A percentile compares a stretch with the other conserved stretches of the same genome.
These are phyloP conservation scores for Mortierella claussenii DNA, from an alignment of 192 early-diverging fungal species.

Conservation along the genomic window DNA sequence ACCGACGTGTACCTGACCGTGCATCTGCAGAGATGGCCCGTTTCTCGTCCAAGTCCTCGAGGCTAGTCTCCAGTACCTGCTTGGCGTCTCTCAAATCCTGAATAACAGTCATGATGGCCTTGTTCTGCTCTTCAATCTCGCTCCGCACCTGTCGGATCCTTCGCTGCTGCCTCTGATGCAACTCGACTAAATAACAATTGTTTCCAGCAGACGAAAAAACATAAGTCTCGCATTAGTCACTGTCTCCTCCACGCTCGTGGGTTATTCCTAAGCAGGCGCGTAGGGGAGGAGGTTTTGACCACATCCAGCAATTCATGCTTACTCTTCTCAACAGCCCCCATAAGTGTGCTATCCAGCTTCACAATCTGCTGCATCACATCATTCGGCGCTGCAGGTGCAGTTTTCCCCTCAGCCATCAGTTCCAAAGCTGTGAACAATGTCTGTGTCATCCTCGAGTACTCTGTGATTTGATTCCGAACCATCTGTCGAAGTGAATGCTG, in stretches of 20 bases:
- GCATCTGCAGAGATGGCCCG: conserved; percentile 29
- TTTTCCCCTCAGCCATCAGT: conserved; percentile 25
- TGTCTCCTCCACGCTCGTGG: neutral
- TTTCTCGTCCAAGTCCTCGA: conserved; percentile 40
- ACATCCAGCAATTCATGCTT: no score
- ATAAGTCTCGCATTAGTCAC: no score
- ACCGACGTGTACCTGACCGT: conserved; percentile 16
- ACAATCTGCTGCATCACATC: conserved; percentile 54
- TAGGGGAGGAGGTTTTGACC: no score
- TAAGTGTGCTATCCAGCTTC: conserved; percentile 53
- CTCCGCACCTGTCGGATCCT: conserved; percentile 58
- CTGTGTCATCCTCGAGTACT: conserved; percentile 45
- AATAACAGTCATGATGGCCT: conserved; percentile 52
- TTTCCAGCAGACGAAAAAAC: no score
- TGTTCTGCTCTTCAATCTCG: conserved; percentile 59
- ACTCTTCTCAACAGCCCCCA: conserved; percentile 62
- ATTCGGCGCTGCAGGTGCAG: conserved; percentile 31
- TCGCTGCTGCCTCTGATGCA: conserved; percentile 59
- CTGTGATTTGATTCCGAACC: conserved; percentile 43
- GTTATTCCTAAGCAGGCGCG: no score
- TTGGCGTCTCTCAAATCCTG: conserved; percentile 43
- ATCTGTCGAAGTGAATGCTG: conserved; percentile 45
- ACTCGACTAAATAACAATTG: no score
- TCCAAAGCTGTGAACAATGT: conserved; percentile 28
- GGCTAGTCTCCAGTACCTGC: conserved; percentile 40